phyloP scores from a whole-genome alignment of 129 eudicot genomes.

The Sambucus nigra region DNA sequence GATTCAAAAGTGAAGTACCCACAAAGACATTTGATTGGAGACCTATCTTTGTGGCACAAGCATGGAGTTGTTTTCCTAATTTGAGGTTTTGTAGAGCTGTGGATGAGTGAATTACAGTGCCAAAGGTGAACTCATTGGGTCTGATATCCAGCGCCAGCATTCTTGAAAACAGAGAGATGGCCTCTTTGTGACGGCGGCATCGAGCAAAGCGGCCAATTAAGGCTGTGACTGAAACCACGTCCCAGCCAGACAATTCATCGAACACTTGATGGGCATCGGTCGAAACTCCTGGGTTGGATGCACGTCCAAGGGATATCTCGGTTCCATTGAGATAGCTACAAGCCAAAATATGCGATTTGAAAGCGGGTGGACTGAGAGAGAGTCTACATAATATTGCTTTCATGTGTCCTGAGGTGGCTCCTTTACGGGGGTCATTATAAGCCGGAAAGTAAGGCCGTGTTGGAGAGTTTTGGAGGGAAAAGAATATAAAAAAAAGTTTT shows the following conservation, averaged over 20 bases:
- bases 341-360: slow-evolving; percentile 5
- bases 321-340: slow-evolving; percentile 3
- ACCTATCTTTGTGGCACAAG: slow-evolving; percentile 27
- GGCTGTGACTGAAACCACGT: slow-evolving; percentile 43
- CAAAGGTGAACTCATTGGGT: slow-evolving; percentile 64
- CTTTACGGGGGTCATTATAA: neutral
- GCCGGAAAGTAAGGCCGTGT: too few species aligned
- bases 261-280: slow-evolving; percentile 35
- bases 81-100: slow-evolving; percentile 29
- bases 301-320: slow-evolving; percentile 10
- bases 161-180: slow-evolving; percentile 29
- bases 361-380: neutral
- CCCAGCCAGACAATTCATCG: slow-evolving; percentile 50
- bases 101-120: slow-evolving; percentile 40
- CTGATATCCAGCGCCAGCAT: slow-evolving; percentile 42
- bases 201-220: slow-evolving; percentile 38
- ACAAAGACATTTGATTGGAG: slow-evolving; percentile 42
- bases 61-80: slow-evolving; percentile 56
- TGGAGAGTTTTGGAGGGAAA: too few species aligned
- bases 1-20: slow-evolving; percentile 50
- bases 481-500: too few species aligned
- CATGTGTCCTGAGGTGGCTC: slow-evolving; percentile 1
- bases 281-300: slow-evolving; percentile 3
- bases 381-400: slow-evolving; percentile 14
- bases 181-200: slow-evolving; percentile 27